Conservation (phyloP, 768 basidiomycete species). For the Saitozyma podzolica region DNA sequence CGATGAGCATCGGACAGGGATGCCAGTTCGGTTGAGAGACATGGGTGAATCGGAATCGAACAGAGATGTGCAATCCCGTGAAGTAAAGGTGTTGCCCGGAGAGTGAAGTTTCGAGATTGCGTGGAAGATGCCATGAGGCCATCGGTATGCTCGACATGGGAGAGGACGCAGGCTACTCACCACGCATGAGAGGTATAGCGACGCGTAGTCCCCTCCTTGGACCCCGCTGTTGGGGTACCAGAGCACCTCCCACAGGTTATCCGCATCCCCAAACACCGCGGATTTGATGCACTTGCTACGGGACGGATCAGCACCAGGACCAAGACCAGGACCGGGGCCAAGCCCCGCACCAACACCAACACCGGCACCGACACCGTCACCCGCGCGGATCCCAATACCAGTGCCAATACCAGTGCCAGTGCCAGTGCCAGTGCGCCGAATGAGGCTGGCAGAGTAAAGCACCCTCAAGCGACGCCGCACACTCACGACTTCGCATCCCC, state of each 20-base stretch:
- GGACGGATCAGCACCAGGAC: background rate
- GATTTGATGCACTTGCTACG: constrained; percentile 70
- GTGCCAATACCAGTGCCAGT: background rate
- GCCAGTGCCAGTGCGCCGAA: too few species aligned
- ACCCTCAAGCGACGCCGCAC: background rate
- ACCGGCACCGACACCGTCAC: background rate
- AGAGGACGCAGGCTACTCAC: constrained; percentile 54
- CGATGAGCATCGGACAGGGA: too few species aligned
- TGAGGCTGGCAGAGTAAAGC: background rate
- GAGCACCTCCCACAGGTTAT: constrained; percentile 61
- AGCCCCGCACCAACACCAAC: background rate
- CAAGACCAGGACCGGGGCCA: background rate
- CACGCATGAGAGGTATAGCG: constrained; percentile 79
- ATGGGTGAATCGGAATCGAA: too few species aligned
- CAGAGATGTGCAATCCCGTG: too few species aligned
- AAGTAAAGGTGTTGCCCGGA: too few species aligned
- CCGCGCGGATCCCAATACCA: too few species aligned
- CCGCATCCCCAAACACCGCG: constrained; percentile 56
- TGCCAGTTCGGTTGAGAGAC: too few species aligned
- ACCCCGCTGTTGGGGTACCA: constrained; percentile 82
- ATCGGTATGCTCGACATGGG: too few species aligned
- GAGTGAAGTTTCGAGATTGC: too few species aligned
- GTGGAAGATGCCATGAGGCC: too few species aligned
- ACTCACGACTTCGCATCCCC: constrained; percentile 54
- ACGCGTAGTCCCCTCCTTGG: constrained; percentile 63